Evolutionary conservation across 805 yeast species (phyloP), one percentile per base, ranked within the genome.

Genomic region (Candida peoriensis): DNA sequence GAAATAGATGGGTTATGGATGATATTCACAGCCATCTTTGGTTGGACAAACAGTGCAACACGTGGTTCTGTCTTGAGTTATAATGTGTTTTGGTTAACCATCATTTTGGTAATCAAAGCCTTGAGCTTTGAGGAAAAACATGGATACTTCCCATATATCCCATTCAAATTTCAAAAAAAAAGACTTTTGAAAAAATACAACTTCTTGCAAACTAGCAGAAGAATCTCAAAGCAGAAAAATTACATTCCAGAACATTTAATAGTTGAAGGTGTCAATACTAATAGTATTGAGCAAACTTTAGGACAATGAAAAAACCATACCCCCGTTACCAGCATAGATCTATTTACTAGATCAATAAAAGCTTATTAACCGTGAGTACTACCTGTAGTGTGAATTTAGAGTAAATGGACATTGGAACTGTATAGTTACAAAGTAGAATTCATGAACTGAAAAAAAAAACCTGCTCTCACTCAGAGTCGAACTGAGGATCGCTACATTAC

Each of bases 21-120:
- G 95, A 65, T 88, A 23, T 69, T 84, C 49, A 86, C 89, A 23
- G 96, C 95, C 1, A 66, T 88, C 5, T 70, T 88, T 33, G 97
- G 97, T 2, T 88, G 97, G 97, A 87, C 93, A 11, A 88, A 88
- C 56, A 76, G 89, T 43, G 96, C 96, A 3, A 88, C 97, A 0
- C 85, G 81, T 53, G 95, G 94, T 4, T 83, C 95, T 15, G 88
- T 88, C 1, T 56, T 71, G 5, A 74, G 88, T 32, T 88, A 88
- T 61, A 70, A 74, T 42, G 36, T 67, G 1, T 88, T 81, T 57
- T 88, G 96, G 97, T 20, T 64, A 2, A 55, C 60, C 4, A 55
- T 74, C 3, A 62, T 72, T 18, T 38, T 39, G 3, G 67, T 75
- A 8, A 64, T 81, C 20, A 44, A 60, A 1, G 43, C 67, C 38